Evolutionary conservation across 805 yeast genomes (phyloP), one percentile per base, ranked within the genome.

Genomic region (Kodamaea kaohsiungensis): DNA sequence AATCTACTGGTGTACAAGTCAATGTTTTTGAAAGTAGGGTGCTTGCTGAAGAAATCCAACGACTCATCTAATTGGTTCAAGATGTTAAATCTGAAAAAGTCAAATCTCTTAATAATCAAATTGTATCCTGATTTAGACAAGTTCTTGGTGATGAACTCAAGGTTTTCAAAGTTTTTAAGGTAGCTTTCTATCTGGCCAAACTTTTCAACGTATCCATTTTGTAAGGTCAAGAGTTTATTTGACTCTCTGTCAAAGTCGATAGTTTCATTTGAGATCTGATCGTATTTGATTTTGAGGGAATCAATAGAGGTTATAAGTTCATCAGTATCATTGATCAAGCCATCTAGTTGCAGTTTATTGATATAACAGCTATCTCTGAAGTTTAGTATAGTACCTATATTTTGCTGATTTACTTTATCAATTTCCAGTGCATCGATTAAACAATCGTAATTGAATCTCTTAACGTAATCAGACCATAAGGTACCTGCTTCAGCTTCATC

Each of bases 1-100:
- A 89, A 90, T 55, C 92, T 80, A 58, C 85, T 82, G 48, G 79
- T 80, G 65, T 89, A 91, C 1, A 83, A 64, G 25, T 85, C 93
- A 9, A 82, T 74, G 52, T 91, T 96, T 63, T 82, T 85, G 63
- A 88, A 87, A 8, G 65, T 56, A 3, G 64, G 56, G 54, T 85
- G 85, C 2, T 72, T 69, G 7, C 77, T 74, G 4, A 86, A 76
- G 65, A 89, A 92, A 1, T 63, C 70, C 39, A 92, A 69, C 37
- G 96, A 89, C 13, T 70, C 72, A 63, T 91, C 96, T 48, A 93
- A 72, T 51, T 83, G 82, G 1, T 50, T 55, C 51, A 93, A 68
- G 2, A 75, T 72, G 3, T 73, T 69, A 18, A 71, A 71, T 15
- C 58, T 61, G 70, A 89, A 89, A 9, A 55, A 57, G 17, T 60